These are phyloP conservation scores for Solanum clarkiae DNA, from an alignment of 257 asterid genomes.

Conservation along the genomic window DNA sequence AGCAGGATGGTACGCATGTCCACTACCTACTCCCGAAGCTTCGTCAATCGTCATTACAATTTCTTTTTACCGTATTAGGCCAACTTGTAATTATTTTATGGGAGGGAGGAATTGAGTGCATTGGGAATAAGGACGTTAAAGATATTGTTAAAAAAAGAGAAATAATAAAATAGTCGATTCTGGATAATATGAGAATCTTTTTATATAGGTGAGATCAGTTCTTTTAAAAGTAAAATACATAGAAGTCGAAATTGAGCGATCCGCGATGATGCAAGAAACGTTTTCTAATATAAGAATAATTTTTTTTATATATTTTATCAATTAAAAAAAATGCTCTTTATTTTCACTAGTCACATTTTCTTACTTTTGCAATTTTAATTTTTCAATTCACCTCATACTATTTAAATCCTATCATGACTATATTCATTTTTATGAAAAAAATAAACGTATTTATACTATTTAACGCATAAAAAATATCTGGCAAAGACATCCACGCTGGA, in stretches of 20 bases:
- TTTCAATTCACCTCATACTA: too few species aligned
- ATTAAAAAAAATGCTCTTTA: too few species aligned
- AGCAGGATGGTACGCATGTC: background rate
- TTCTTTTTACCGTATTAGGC: background rate
- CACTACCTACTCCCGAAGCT: background rate
- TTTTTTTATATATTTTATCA: too few species aligned
- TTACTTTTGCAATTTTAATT: too few species aligned
- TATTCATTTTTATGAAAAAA: background rate
- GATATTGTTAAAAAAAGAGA: background rate
- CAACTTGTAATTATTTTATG: background rate
- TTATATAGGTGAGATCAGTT: background rate
- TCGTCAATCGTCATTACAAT: background rate
- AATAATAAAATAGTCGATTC: background rate
- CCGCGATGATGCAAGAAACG: too few species aligned
- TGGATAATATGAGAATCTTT: background rate
- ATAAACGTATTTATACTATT: background rate
- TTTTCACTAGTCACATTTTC: too few species aligned
- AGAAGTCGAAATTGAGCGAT: too few species aligned
- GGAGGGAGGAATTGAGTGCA: background rate
- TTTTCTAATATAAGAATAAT: too few species aligned
- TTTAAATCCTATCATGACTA: too few species aligned
- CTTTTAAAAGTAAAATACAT: background rate
- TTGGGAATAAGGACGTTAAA: background rate
- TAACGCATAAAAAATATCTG: conserved; percentile 34
- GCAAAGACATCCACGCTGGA: conserved; percentile 46